A percentile compares a stretch with the other conserved stretches of the same genome.
Conservation (phyloP, 2,329 filamentous ascomycete genomes). For the Ascocoryne sarcoides region DNA sequence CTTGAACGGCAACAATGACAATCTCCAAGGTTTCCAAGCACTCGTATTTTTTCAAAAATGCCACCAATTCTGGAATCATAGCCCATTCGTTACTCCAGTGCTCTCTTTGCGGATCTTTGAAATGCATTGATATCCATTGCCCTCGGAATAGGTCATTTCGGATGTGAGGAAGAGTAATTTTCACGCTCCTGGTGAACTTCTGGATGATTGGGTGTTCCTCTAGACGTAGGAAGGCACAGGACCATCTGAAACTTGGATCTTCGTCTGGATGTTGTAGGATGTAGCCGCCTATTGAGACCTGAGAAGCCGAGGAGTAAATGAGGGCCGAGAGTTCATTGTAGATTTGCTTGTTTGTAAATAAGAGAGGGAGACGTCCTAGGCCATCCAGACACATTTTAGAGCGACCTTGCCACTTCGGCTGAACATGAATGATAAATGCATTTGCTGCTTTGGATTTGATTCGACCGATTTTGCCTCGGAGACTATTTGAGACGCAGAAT, state of each 20-base stretch:
- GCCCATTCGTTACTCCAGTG: conserved; percentile 4
- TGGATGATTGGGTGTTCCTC: conserved; percentile 3
- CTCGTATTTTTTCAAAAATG: conserved; percentile 7
- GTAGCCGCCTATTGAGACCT: conserved; percentile 10
- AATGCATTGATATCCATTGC: conserved; percentile 1
- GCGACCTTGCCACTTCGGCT: background rate
- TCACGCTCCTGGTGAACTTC: conserved; percentile 7
- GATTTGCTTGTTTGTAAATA: conserved; percentile 14
- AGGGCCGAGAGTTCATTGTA: conserved; percentile 8
- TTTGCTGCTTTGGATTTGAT: background rate
- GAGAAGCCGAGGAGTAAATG: conserved; percentile 9
- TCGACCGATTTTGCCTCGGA: background rate
- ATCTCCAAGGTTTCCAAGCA: conserved; percentile 3
- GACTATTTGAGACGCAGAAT: background rate
- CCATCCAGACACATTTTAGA: conserved; percentile 1
- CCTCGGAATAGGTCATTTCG: conserved; percentile 4
- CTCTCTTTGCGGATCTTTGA: background rate
- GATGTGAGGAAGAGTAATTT: conserved; percentile 6
- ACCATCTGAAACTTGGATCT: conserved; percentile 9
- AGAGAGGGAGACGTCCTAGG: conserved; percentile 9
- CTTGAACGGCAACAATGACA: conserved; percentile 6
- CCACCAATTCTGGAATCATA: conserved; percentile 9
- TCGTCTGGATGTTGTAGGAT: conserved; percentile 10
- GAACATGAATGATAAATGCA: background rate
- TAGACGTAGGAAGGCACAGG: conserved; percentile 7